A percentile compares a stretch with the other conserved stretches of the same genome.
These are phyloP conservation scores for Passalora sequoiae DNA, from an alignment of 2,329 filamentous ascomycete species.

Conservation along the genomic window DNA sequence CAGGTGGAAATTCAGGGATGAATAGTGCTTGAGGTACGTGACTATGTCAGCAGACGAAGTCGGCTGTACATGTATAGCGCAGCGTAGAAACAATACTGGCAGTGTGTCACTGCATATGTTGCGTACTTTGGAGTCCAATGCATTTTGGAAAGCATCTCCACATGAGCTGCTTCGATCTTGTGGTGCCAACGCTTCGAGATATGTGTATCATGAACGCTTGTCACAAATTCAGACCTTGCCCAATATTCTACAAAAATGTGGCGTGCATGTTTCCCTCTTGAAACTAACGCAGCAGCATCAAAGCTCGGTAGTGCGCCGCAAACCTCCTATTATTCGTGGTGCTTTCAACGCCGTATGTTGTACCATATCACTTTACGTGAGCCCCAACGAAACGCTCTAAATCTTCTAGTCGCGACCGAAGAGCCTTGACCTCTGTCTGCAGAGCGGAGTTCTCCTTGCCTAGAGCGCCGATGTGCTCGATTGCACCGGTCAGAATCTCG, in stretches of 20 bases:
- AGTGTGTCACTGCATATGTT: background rate
- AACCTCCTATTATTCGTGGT: background rate
- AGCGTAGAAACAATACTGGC: background rate
- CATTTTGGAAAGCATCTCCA: constrained; percentile 4
- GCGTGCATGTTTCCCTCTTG: too few species aligned
- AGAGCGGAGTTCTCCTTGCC: constrained; percentile 27
- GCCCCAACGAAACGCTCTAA: constrained; percentile 25
- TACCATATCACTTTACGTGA: background rate
- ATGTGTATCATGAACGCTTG: too few species aligned
- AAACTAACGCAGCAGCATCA: too few species aligned
- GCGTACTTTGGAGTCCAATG: background rate
- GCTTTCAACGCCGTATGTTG: background rate
- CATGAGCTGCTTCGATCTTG: background rate
- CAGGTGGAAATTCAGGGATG: constrained; percentile 76
- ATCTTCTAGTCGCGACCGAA: constrained; percentile 27
- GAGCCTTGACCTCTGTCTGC: constrained; percentile 24
- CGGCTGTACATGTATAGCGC: background rate
- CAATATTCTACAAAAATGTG: too few species aligned
- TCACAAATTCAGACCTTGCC: too few species aligned
- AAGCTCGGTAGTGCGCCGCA: background rate
- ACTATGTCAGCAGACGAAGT: too few species aligned
- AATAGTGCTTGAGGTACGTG: too few species aligned
- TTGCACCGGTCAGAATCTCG: constrained; percentile 33
- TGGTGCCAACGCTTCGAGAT: background rate
- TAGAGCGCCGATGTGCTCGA: constrained; percentile 32